These are phyloP conservation scores for Aureobasidium sp. DNA, from an alignment of 2,329 filamentous ascomycete genomes.

Conservation along the genomic window DNA sequence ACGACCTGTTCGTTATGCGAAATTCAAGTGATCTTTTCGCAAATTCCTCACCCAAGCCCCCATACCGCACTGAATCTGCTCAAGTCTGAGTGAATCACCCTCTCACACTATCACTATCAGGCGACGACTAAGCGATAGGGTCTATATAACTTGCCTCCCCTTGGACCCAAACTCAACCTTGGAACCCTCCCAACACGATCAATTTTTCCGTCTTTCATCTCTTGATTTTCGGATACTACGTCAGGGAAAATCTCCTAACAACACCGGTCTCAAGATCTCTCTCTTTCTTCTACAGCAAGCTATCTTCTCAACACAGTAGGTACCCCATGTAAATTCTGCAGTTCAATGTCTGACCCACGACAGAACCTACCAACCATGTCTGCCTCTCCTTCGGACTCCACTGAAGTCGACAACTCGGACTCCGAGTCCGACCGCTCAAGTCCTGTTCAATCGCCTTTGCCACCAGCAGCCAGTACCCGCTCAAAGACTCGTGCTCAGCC, in stretches of 20 bases:
- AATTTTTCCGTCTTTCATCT: not conserved
- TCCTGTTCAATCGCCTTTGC: too few relatives aligned
- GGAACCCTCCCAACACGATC: not conserved
- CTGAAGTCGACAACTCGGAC: not conserved
- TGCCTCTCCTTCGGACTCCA: not conserved
- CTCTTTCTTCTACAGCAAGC: not conserved
- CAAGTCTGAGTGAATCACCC: not conserved
- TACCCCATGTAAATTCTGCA: not conserved
- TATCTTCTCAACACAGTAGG: not conserved
- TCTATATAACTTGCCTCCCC: not conserved
- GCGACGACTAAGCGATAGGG: not conserved
- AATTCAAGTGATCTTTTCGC: not conserved
- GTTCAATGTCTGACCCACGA: not conserved
- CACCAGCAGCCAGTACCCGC: too few relatives aligned
- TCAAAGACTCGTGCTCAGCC: too few relatives aligned
- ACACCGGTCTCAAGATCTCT: not conserved
- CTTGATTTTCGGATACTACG: not conserved
- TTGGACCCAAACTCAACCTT: not conserved
- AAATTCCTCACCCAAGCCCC: not conserved
- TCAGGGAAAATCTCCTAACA: not conserved
- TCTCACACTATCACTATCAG: not conserved
- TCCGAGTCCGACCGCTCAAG: too few relatives aligned
- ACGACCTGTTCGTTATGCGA: not conserved
- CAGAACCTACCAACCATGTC: not conserved
- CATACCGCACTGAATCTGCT: not conserved